Percentiles rank a stretch among this genome's conserved stretches.
Evolutionary conservation across 2,329 filamentous ascomycete species (phyloP).

Genomic region (Cytospora piceicola): DNA sequence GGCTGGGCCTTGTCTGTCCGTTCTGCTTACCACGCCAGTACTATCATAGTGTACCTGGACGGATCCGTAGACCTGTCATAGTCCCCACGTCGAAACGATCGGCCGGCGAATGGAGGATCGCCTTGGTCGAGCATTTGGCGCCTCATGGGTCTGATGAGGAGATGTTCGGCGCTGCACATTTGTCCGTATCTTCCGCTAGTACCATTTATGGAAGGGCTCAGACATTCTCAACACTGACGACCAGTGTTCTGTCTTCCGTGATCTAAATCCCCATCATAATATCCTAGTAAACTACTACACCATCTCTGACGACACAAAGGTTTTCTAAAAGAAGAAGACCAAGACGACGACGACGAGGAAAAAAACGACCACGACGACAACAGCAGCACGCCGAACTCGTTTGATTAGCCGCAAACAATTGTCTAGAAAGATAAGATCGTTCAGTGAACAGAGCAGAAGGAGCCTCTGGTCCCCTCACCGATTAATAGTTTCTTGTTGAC

Average conservation of each 20-base stretch:
- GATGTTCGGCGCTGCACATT: conserved; percentile 8
- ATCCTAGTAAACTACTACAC: neutral
- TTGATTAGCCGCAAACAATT: conserved; percentile 8
- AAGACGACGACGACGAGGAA: conserved; percentile 4
- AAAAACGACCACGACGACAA: conserved; percentile 1
- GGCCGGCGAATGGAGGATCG: neutral
- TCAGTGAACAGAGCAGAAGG: conserved; percentile 17
- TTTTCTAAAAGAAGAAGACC: neutral
- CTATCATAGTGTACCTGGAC: neutral
- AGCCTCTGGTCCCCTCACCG: conserved; percentile 11
- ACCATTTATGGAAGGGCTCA: conserved; percentile 9
- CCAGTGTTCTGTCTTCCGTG: conserved; percentile 18
- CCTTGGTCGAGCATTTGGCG: neutral
- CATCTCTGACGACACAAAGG: neutral
- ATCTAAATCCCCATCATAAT: conserved; percentile 2
- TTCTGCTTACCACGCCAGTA: neutral
- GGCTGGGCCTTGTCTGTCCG: no score
- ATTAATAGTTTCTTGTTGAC: conserved; percentile 4
- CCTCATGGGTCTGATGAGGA: neutral
- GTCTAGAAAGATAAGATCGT: conserved; percentile 7
- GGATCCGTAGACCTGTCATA: neutral
- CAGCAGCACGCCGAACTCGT: conserved; percentile 6
- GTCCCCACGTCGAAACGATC: neutral
- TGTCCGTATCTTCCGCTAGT: conserved; percentile 17
- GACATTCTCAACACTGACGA: conserved; percentile 12